phyloP scores from a whole-genome alignment of 225 moss, liverwort and hornwort species.

The Pseudisothecium myosuroides region DNA sequence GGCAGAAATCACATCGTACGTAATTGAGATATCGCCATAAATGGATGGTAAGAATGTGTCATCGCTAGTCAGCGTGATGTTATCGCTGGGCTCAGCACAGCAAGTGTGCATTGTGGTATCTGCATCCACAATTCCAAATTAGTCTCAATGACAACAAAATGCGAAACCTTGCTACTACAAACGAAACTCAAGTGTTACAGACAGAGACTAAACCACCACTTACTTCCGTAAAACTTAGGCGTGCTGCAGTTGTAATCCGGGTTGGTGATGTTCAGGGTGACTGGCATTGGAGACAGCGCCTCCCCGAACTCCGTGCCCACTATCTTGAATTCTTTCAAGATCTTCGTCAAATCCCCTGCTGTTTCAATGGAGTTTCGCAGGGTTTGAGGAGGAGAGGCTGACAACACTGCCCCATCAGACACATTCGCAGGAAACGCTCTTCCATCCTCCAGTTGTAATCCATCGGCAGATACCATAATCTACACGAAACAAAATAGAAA shows the following conservation, averaged over 20 bases:
- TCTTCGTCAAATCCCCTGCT: conserved; percentile 47
- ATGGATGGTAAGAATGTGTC: conserved; percentile 16
- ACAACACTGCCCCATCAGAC: conserved; percentile 29
- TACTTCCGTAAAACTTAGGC: conserved; percentile 29
- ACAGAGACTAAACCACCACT: not conserved
- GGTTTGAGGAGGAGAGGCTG: conserved; percentile 16
- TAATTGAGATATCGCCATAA: conserved; percentile 50
- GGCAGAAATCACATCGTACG: conserved; percentile 44
- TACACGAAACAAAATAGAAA: not conserved
- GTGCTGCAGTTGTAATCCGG: conserved; percentile 33
- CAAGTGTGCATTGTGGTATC: conserved; percentile 58
- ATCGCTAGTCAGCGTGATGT: not conserved
- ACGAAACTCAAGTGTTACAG: not conserved
- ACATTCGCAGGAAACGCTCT: conserved; percentile 29
- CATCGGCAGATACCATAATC: conserved; percentile 38
- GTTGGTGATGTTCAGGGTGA: conserved; percentile 38
- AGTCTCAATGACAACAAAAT: not conserved
- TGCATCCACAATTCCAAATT: not conserved
- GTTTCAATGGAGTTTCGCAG: conserved; percentile 60
- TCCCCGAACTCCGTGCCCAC: conserved; percentile 71
- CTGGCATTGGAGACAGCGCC: conserved; percentile 30
- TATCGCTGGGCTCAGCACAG: conserved; percentile 49
- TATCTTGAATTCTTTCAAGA: conserved; percentile 19
- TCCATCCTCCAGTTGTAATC: conserved; percentile 38
- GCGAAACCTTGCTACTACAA: not conserved